Base-by-base conservation (phyloP, 2,329 filamentous ascomycete species). In the Talaromyces piceae region DNA sequence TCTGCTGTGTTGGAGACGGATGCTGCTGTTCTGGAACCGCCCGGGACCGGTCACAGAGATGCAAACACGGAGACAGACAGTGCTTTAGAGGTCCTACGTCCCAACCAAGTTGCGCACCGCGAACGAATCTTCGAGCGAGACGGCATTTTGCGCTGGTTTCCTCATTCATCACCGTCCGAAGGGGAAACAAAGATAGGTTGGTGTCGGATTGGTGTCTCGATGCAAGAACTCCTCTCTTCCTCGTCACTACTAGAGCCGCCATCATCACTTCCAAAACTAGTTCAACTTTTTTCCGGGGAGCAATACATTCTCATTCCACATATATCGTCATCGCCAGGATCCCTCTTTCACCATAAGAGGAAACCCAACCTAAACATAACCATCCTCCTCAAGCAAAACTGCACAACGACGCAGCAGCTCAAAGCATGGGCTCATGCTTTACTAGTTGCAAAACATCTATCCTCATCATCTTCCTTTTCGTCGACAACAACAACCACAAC, bases 331-430 rank as follows among this genome's bases (percentile, higher is more conserved):
- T 2, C 6, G 4, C 11, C 37, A 13, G n/a, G n/a, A n/a, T n/a
- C n/a, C n/a, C n/a, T n/a, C n/a, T n/a, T n/a, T n/a, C n/a, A n/a
- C n/a, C n/a, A n/a, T n/a, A 13, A 11, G 18, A 33, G 11, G 20
- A 22, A 33, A 28, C 3, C 3, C 16, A 18, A 4, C 13, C 30
- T 37, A 30, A 16, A 3, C 50, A 25, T 26, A 39, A 37, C 63
- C n/a, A 83, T 91, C 55, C 77, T 84, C 9, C 65, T 91, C 43
- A 88, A 88, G 65, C 74, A 78, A 49, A 73, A 69, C 2, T 77
- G 75, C 18, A 69, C 69, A 2, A 63, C 78, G 11, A 61, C 59
- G 20, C 69, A 75, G 18, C 77, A 84, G 54, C 65, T 86, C 6
- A 77, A 77, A 58, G 81, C 80, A 25, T 86, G 83, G 82, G 75